Evolutionary conservation across 179 eudicot species (phyloP).

Genomic region (Actinidia polygama): DNA sequence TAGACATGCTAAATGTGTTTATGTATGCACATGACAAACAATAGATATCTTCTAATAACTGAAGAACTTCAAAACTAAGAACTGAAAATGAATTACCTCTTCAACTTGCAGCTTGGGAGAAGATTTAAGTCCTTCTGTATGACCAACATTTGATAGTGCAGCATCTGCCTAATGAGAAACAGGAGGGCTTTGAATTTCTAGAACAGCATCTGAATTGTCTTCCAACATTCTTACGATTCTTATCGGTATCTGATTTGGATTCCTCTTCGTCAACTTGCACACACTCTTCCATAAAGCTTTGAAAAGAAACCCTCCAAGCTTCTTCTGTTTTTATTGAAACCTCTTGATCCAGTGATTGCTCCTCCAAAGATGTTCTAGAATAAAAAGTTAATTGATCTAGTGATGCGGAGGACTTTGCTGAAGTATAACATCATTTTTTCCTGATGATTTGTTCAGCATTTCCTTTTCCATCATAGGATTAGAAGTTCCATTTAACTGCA

Average conservation of each 20-base stretch:
- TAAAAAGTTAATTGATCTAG: conserved; percentile 22
- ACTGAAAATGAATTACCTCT: conserved; percentile 31
- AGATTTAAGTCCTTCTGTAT: conserved; percentile 22
- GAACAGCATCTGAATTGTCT: conserved; percentile 18
- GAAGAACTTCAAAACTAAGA: not conserved
- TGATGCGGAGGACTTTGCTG: conserved; percentile 26
- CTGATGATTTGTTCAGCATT: conserved; percentile 21
- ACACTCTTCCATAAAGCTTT: conserved; percentile 20
- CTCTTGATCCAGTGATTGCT: conserved; percentile 23
- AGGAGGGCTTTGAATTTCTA: conserved; percentile 17
- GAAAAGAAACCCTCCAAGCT: conserved; percentile 2
- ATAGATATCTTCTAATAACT: not conserved
- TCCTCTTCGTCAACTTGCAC: conserved; percentile 9
- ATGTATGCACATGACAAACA: not conserved
- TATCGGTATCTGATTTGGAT: too few species aligned
- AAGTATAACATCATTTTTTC: conserved; percentile 10
- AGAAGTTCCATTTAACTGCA: conserved; percentile 17
- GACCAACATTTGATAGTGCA: not conserved
- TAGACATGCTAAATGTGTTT: not conserved
- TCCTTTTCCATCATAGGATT: conserved; percentile 24
- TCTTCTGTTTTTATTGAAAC: conserved; percentile 20
- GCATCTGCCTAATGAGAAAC: conserved; percentile 13
- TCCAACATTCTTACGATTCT: conserved; percentile 12
- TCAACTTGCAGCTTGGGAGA: conserved; percentile 24
- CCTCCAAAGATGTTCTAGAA: conserved; percentile 12